These are phyloP conservation scores for Gypsophila paniculata DNA, from an alignment of 179 eudicot species.

Conservation along the genomic window DNA sequence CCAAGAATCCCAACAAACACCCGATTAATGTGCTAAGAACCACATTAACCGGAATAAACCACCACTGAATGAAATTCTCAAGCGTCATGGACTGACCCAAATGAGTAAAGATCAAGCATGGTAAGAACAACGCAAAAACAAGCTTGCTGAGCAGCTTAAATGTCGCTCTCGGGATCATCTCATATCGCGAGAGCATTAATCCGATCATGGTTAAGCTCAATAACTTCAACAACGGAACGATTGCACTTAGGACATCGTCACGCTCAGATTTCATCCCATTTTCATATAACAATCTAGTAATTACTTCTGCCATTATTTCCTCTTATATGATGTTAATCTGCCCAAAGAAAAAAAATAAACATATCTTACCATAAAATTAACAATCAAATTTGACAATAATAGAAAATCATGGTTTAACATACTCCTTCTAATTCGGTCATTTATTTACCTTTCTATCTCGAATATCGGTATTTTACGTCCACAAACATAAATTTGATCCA, in stretches of 20 bases:
- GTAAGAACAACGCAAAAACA: conserved; percentile 78
- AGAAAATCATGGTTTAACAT: too few species aligned
- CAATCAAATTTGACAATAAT: too few species aligned
- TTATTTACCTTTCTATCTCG: too few species aligned
- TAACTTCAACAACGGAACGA: conserved; percentile 65
- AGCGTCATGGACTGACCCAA: conserved; percentile 70
- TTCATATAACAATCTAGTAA: conserved; percentile 29
- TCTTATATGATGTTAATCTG: conserved; percentile 12
- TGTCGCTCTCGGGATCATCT: conserved; percentile 66
- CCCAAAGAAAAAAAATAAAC: conserved; percentile 13
- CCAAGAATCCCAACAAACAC: conserved; percentile 64
- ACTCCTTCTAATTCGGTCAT: too few species aligned
- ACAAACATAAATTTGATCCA: too few species aligned
- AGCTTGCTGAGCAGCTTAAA: conserved; percentile 88
- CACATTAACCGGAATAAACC: conserved; percentile 85
- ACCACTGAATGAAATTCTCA: conserved; percentile 56
- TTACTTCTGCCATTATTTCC: conserved; percentile 23
- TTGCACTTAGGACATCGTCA: conserved; percentile 43
- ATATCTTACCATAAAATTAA: conserved; percentile 9
- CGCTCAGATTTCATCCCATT: conserved; percentile 26
- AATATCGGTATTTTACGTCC: too few species aligned
- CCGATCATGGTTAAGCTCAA: conserved; percentile 58
- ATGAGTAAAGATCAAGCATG: conserved; percentile 64
- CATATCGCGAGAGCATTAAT: conserved; percentile 55
- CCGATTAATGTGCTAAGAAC: conserved; percentile 57